Evolutionary conservation across 768 basidiomycete species (phyloP), one percentile per base, ranked within the genome.

Genomic region (Russula dissimulans): DNA sequence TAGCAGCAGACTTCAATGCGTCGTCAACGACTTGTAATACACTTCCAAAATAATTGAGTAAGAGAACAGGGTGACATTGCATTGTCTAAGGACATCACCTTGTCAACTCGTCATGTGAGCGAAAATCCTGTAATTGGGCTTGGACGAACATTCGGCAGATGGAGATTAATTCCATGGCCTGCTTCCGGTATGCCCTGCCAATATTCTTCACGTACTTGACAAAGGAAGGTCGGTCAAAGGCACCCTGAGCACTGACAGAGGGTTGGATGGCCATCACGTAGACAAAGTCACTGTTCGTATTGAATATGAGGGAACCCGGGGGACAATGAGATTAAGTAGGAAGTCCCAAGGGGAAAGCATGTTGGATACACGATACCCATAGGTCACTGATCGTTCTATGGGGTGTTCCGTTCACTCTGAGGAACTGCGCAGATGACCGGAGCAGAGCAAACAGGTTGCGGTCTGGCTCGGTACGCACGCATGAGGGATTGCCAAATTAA

Each of bases 201-300:
- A 61, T 39, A n/a, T 56, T 61, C 54, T 44, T 61, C 42, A 44
- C 50, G 5, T 56, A 46, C 43, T n/a, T 54, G 9, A 43, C 34
- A 22, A 62, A 70, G 38, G 18, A 44, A 18, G 52, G 22, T 26
- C 9, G 39, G 17, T n/a, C 56, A 36, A 56, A 56, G 22, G 22
- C 2, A 26, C 22, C 22, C 22, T 26, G 22, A 26, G 12, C 15
- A 52, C 22, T 4, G 38, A 10, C 14, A 7, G 39, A 10, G 14
- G 4, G 5, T 10, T 26, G 1, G n/a, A 3, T 26, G 17, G 5
- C 4, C 48, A 49, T 52, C 9, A 6, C 11, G 26, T 42, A 42
- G 29, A 53, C 39, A 17, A 42, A 42, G 17, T 31, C 15, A 42
- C 26, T 8, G 26, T 1, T 31, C 17, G 32, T 26, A n/a, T n/a